Evolutionary conservation across 192 early-diverging fungal genomes (phyloP), one percentile per base, ranked within the genome.

Genomic region (Coemansia sp.): DNA sequence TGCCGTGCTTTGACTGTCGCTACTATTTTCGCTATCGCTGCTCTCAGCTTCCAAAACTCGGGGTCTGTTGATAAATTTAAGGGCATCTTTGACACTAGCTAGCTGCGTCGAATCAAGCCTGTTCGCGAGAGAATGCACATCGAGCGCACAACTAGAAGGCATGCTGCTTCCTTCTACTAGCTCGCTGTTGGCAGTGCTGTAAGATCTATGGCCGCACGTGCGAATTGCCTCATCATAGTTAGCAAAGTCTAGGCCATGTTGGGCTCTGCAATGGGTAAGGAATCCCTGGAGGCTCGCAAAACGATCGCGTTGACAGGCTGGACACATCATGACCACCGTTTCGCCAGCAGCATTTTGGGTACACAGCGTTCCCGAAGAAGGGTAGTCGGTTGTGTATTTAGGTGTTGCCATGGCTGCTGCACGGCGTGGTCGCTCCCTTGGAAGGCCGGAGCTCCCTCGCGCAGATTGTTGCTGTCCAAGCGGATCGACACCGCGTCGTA

Each of bases 231-330:
- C 91, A 26, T 89, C 88, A 58, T 91, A 85, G 53, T 85, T 89
- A 8, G 89, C 85, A 79, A 94, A 96, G 55, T 92, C 89, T 11
- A 87, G 67, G 33, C 81, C 69, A 73, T 95, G 93, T 11, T 86
- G 83, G 18, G 91, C 65, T 20, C 93, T 87, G 72, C 88, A 92
- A 67, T 96, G 95, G 66, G 92, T 94, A 20, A 94, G 66, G 68
- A 96, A 94, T n/a, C 93, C 93, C 69, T 92, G 93, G 48, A 90
- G 85, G 66, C 88, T 94, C 38, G 84, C 85, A 81, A 96, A 96
- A 46, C 91, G 85, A 34, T 85, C 83, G 48, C 93, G 85, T 11
- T 85, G 77, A 78, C 95, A 96, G n/a, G 62, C 72, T 24, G 92
- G 92, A 78, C 95, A 96, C 1, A 81, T 68, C 41, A 96, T 78